Evolutionary conservation across 352 stramenopile species (phyloP), one percentile per base, ranked within the genome.

Genomic region (Peronospora farinosa): DNA sequence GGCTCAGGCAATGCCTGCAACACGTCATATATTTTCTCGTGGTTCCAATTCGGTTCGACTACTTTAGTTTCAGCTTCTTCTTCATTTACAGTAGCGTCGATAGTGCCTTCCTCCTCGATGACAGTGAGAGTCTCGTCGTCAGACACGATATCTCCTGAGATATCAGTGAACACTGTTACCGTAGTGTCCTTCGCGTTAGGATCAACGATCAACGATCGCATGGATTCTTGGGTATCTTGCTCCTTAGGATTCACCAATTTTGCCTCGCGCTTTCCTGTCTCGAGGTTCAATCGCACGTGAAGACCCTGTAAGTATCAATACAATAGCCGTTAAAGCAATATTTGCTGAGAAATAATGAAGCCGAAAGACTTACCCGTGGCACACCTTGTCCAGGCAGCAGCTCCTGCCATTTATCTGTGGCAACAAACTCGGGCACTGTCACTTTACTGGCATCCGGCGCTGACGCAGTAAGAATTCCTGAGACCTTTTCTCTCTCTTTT

Each of bases 11-110:
- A 61, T n/a, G 72, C 72, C 42, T 88, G 65, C 6, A 93, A 56
- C 41, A 84, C 71, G 38, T 93, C 81, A 43, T 84, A 90, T 27
- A 93, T 89, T 53, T 90, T 91, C n/a, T 93, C 82, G 33, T 88
- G 74, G 54, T 91, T 91, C 74, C 78, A 88, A 43, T 86, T 70
- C 1, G 75, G 77, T 28, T 90, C 75, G 0, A 17, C 57, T 40
- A n/a, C 56, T 49, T n/a, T 54, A 36, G n/a, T 51, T 46, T 71
- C 61, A 23, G 81, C 69, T 7, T 63, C 28, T 11, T 53, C 41
- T 7, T 28, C 27, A 0, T 53, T 31, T n/a, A 10, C 21, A 27
- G 19, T 7, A 19, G 62, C 39, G 6, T 60, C 47, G 15, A 52
- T 39, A 17, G 57, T 50, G 33, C 10, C 27, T 33, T 50, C 50